Evolutionary conservation across 1,284 basidiomycete species (phyloP).

Genomic region (Neotropicomus parvogracilis): DNA sequence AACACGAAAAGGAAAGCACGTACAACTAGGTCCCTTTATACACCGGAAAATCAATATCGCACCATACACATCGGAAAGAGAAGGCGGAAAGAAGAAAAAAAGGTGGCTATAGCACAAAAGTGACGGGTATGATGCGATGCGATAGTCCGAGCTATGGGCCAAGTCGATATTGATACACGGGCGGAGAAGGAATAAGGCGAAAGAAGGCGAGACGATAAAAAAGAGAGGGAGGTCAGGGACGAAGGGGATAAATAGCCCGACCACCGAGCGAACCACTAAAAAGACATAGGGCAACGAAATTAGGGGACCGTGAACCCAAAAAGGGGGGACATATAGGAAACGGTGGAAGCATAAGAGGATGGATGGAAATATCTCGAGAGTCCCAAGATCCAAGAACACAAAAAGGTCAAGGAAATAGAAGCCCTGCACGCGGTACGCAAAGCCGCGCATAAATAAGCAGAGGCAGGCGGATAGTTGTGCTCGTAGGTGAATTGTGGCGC

Average conservation of each 20-base stretch:
- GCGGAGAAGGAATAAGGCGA: background rate
- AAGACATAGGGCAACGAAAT: conserved; percentile 23
- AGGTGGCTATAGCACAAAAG: conserved; percentile 28
- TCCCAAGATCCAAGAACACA: conserved; percentile 48
- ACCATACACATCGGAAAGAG: conserved; percentile 29
- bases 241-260: conserved; percentile 19
- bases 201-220: background rate
- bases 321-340: conserved; percentile 20
- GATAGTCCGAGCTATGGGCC: conserved; percentile 34
- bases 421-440: conserved; percentile 32
- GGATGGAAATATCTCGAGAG: conserved; percentile 29
- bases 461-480: conserved; percentile 22
- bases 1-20: background rate
- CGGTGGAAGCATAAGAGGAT: conserved; percentile 22
- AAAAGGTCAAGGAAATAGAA: conserved; percentile 33
- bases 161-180: conserved; percentile 36
- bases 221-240: conserved; percentile 1
- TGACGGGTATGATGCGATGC: conserved; percentile 34
- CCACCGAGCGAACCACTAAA: conserved; percentile 25
- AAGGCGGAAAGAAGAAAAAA: background rate
- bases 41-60: conserved; percentile 33
- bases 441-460: conserved; percentile 45
- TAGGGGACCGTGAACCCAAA: conserved; percentile 24
- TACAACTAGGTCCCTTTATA: conserved; percentile 30
- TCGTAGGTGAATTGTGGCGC: conserved; percentile 19